Evolutionary conservation across 768 basidiomycete species (phyloP).

Genomic region (Termitomyces sp.): DNA sequence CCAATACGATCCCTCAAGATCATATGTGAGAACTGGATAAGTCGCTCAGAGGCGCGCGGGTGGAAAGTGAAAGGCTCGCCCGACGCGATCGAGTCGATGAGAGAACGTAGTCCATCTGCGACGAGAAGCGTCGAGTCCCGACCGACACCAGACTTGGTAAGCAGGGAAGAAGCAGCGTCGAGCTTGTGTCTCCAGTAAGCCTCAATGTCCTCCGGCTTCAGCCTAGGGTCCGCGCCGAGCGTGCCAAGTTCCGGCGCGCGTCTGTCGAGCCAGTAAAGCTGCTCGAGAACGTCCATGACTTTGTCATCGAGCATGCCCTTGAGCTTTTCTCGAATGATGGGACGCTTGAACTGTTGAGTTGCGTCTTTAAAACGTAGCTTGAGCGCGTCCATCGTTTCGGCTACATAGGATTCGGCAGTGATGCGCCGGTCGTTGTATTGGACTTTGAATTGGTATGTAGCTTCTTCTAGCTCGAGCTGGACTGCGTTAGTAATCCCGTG

Average conservation of each 20-base stretch:
- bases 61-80: slow-evolving; percentile 94
- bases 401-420: slow-evolving; percentile 94
- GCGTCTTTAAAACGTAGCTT: slow-evolving; percentile 89
- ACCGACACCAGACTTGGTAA: slow-evolving; percentile 96
- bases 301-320: slow-evolving; percentile 94
- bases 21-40: slow-evolving; percentile 89
- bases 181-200: slow-evolving; percentile 96
- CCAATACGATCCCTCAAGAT: slow-evolving; percentile 93
- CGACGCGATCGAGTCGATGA: slow-evolving; percentile 86
- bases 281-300: slow-evolving; percentile 95
- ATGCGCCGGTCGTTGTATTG: slow-evolving; percentile 96
- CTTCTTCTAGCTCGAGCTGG: slow-evolving; percentile 94
- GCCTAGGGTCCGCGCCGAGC: slow-evolving; percentile 66
- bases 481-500: slow-evolving; percentile 97
- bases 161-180: slow-evolving; percentile 86
- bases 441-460: slow-evolving; percentile 98
- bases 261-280: slow-evolving; percentile 95
- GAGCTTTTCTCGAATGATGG: slow-evolving; percentile 83
- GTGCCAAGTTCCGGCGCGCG: slow-evolving; percentile 71
- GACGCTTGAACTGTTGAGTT: slow-evolving; percentile 83
- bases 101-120: slow-evolving; percentile 85
- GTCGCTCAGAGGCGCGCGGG: slow-evolving; percentile 83
- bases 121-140: slow-evolving; percentile 92
- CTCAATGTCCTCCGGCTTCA: slow-evolving; percentile 77
- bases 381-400: slow-evolving; percentile 92